These are phyloP conservation scores for Dendrobium officinale DNA, from an alignment of 106 monocot species.

Conservation along the genomic window DNA sequence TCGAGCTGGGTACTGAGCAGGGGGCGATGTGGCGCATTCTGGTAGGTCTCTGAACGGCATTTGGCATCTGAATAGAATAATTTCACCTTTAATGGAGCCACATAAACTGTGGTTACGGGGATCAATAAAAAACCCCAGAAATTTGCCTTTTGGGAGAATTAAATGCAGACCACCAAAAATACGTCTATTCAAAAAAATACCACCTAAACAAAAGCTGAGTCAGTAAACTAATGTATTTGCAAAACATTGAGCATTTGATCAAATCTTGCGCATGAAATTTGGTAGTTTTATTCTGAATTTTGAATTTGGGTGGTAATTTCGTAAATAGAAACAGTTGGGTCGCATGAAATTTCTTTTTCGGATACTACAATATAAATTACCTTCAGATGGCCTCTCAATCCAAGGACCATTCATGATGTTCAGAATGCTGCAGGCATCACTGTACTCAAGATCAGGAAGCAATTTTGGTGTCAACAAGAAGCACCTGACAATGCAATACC, in stretches of 20 bases:
- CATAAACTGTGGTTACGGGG: too few species aligned
- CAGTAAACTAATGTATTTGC: not conserved
- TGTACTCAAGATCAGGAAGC: slow-evolving; percentile 90
- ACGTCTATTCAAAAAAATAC: not conserved
- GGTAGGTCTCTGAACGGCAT: too few species aligned
- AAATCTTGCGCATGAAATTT: not conserved
- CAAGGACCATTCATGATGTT: slow-evolving; percentile 99
- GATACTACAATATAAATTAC: slow-evolving; percentile 22
- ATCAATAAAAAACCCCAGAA: not conserved
- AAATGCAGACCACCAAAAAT: not conserved
- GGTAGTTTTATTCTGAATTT: too few species aligned
- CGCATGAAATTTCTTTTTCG: not conserved
- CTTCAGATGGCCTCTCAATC: slow-evolving; percentile 81
- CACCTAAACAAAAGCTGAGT: not conserved
- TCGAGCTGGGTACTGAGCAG: too few species aligned
- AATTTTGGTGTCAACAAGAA: slow-evolving; percentile 93
- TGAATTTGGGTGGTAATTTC: not conserved
- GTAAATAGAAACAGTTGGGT: not conserved
- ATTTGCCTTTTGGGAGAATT: not conserved
- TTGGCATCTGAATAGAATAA: too few species aligned
- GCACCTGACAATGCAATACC: slow-evolving; percentile 45
- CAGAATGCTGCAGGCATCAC: slow-evolving; percentile 86
- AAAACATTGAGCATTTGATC: not conserved
- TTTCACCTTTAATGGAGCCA: too few species aligned
- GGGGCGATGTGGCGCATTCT: too few species aligned